A percentile compares a stretch with the other conserved stretches of the same genome.
Evolutionary conservation across 305 asterid species (phyloP).

Genomic region (Plantago coronopus): DNA sequence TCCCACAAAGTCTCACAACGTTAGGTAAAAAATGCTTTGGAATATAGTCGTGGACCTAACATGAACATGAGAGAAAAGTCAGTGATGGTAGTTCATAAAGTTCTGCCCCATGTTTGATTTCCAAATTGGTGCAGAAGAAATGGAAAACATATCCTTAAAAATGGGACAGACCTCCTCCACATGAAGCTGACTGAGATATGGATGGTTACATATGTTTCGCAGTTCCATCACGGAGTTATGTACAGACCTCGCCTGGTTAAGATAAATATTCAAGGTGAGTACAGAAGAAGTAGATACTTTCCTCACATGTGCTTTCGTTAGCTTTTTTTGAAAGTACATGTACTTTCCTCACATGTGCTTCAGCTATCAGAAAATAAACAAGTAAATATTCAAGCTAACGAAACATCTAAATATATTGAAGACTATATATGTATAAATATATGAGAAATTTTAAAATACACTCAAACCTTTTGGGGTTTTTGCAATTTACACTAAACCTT

Average conservation of each 20-base stretch:
- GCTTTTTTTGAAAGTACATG: too few relatives aligned
- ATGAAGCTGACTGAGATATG: conserved; percentile 97
- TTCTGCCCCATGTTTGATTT: conserved; percentile 8
- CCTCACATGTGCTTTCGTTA: too few relatives aligned
- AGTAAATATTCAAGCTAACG: conserved; percentile 18
- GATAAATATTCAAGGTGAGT: conserved; percentile 20
- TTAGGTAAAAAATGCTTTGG: conserved; percentile 93
- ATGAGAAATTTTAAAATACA: too few relatives aligned
- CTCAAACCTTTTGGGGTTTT: too few relatives aligned
- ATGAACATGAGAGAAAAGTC: conserved; percentile 15
- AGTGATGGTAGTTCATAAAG: conserved; percentile 1
- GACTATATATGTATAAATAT: not conserved
- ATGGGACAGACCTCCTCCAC: conserved; percentile 80
- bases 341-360: too few relatives aligned
- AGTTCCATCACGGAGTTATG: conserved; percentile 99
- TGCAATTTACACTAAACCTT: too few relatives aligned
- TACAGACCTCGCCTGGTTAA: conserved; percentile 79
- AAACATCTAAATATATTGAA: not conserved
- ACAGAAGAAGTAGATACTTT: not conserved
- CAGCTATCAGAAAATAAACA: too few relatives aligned
- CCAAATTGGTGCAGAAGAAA: not conserved
- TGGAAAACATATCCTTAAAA: conserved; percentile 16
- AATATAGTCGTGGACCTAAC: conserved; percentile 80
- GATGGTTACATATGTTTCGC: conserved; percentile 98
- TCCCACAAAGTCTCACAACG: conserved; percentile 89